Conservation (phyloP, 2,329 filamentous ascomycete genomes). For the Verticillium dahliae region DNA sequence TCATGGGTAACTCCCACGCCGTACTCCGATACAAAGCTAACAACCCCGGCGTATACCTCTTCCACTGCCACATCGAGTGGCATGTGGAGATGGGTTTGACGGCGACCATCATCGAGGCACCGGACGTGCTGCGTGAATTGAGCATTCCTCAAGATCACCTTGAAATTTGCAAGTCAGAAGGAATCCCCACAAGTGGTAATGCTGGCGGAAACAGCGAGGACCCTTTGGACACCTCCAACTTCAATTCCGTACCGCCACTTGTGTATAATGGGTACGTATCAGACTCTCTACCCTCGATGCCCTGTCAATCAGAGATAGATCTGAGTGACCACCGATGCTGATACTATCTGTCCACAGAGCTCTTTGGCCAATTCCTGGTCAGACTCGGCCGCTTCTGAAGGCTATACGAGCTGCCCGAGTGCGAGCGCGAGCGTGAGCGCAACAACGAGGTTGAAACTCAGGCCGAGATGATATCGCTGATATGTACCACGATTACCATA, state of each 20-base stretch:
- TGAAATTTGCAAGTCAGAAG: conserved; percentile 34
- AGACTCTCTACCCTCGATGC: neutral
- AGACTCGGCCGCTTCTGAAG: neutral
- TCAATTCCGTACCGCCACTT: conserved; percentile 43
- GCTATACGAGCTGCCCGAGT: neutral
- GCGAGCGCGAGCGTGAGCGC: no score
- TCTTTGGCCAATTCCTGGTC: neutral
- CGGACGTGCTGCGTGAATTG: conserved; percentile 46
- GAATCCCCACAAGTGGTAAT: conserved; percentile 51
- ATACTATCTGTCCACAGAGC: neutral
- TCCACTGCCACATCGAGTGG: conserved; percentile 57
- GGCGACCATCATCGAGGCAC: conserved; percentile 49
- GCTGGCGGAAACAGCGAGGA: conserved; percentile 59
- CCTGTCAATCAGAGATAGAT: no score
- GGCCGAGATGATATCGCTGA: neutral
- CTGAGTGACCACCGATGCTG: neutral
- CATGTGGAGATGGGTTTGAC: conserved; percentile 54
- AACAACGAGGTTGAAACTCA: neutral
- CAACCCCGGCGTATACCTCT: conserved; percentile 48
- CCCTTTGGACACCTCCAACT: conserved; percentile 44
- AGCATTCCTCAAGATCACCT: conserved; percentile 54
- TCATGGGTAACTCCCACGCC: conserved; percentile 35
- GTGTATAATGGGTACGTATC: conserved; percentile 36
- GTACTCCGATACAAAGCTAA: conserved; percentile 44
- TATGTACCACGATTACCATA: no score